phyloP scores from a whole-genome alignment of 345 rosid genomes.

The Eucalyptus brandiana region DNA sequence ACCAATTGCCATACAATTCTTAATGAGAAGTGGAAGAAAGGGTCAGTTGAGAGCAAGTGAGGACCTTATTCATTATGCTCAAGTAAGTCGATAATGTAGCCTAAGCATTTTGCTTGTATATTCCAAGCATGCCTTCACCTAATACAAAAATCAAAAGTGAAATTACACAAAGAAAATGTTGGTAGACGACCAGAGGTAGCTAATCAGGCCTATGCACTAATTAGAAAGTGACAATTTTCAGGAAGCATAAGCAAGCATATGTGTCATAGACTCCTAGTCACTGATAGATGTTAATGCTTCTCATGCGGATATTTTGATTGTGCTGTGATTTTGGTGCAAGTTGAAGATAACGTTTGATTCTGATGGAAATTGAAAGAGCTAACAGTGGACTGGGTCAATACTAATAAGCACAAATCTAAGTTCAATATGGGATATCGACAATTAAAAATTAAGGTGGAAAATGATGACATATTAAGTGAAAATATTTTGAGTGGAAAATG shows the following conservation, averaged over 20 bases:
- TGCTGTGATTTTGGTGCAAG: too few relatives aligned
- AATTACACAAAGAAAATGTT: not conserved
- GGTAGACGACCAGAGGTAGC: not conserved
- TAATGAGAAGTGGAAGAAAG: not conserved
- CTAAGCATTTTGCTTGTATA: conserved; percentile 69
- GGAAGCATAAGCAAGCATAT: not conserved
- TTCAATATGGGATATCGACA: too few relatives aligned
- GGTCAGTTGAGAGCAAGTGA: not conserved
- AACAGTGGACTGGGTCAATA: too few relatives aligned
- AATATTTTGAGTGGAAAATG: not conserved
- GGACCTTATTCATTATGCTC: conserved; percentile 47
- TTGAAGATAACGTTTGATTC: too few relatives aligned
- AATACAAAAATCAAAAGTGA: not conserved
- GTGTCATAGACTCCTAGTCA: not conserved
- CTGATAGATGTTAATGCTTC: not conserved
- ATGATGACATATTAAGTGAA: not conserved
- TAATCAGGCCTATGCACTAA: not conserved
- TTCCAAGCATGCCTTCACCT: conserved; percentile 70
- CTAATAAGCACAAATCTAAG: too few relatives aligned
- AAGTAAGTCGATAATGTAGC: conserved; percentile 48
- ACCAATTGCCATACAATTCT: not conserved
- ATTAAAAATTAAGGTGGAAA: too few relatives aligned
- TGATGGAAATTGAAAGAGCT: fast-evolving
- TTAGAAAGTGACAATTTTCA: not conserved
- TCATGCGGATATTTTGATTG: too few relatives aligned